Percentiles rank a stretch among this genome's conserved stretches.
phyloP scores from a whole-genome alignment of 176 grass and related monocot genomes.

The Tillandsia leiboldiana region DNA sequence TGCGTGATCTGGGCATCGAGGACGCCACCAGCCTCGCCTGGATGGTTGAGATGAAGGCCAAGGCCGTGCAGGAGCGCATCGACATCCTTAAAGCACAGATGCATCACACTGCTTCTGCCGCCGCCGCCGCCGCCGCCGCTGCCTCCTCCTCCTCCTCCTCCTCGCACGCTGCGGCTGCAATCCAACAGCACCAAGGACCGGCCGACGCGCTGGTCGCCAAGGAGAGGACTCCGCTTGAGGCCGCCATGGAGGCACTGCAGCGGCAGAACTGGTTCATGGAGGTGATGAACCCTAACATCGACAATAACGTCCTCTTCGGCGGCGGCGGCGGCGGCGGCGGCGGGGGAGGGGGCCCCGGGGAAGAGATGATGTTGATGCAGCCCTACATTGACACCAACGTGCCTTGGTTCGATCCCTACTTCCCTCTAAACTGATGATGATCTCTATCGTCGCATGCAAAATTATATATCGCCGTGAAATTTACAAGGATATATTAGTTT shows the following conservation, averaged over 20 bases:
- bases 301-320: background rate
- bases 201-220: too few relatives aligned
- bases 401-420: background rate
- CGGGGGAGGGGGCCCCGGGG: background rate
- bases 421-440: conserved; percentile 5
- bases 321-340: background rate
- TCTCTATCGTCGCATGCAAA: background rate
- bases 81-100: background rate
- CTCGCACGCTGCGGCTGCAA: background rate
- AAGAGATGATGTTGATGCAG: background rate
- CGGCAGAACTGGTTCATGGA: conserved; percentile 12
- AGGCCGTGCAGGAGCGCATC: conserved; percentile 1
- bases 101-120: background rate
- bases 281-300: conserved; percentile 1
- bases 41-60: conserved; percentile 22
- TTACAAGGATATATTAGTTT: too few relatives aligned
- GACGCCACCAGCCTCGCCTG: conserved; percentile 11
- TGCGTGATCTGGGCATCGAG: conserved; percentile 9
- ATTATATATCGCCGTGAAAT: too few relatives aligned
- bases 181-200: too few relatives aligned
- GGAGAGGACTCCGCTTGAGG: background rate
- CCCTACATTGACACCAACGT: background rate
- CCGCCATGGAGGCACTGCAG: background rate
- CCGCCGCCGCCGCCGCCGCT: too few relatives aligned
- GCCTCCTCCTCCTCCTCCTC: background rate